Base-by-base conservation (phyloP, 2,329 filamentous ascomycete species). In the Sphaerulina populicola region DNA sequence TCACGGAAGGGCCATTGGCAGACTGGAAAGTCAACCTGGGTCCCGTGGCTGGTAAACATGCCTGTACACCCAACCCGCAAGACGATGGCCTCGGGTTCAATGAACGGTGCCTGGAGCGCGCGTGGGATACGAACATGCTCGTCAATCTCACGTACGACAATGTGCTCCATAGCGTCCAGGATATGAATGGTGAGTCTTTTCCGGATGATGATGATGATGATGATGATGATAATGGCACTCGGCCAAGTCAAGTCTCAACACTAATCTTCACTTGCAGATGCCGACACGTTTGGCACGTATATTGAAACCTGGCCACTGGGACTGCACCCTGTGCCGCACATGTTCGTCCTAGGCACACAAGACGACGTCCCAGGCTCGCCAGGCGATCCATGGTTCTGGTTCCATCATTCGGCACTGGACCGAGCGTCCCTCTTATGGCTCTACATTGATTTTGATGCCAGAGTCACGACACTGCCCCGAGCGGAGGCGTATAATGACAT, bases 1-100 rank as follows among this genome's bases (percentile, higher is more conserved):
- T 81, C 3, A 69, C 61, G 8, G 68, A 66, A 0, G 77, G 77
- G 0, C 76, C 77, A 0, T 76, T 79, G 63, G 71, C 68, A 55
- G 68, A 78, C 58, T 62, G 52, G 53, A 57, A 46, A 8, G 49
- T 64, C 42, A 57, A 64, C 37, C 53, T 66, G n/a, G 63, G 63
- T 3, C 63, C 63, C 3, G 44, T 46, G 8, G 48, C 53, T 3
- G 47, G 39, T 9, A 47, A 37, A 4, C 23, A 38, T n/a, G 39
- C 36, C 10, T 51, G 52, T 14, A 40, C 18, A 18, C 56, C 56
- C 12, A 61, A 62, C 45, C 53, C 55, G 11, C 41, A 53, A 29
- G 60, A 60, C 42, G 62, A 63, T 27, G 46, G 58, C 21, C 48
- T 56, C 15, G 54, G 44, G 2, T 47, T 49, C 45, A 58, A 58